Base-by-base conservation (phyloP, 2,329 filamentous ascomycete genomes). In the Tolypocladium tundrense region DNA sequence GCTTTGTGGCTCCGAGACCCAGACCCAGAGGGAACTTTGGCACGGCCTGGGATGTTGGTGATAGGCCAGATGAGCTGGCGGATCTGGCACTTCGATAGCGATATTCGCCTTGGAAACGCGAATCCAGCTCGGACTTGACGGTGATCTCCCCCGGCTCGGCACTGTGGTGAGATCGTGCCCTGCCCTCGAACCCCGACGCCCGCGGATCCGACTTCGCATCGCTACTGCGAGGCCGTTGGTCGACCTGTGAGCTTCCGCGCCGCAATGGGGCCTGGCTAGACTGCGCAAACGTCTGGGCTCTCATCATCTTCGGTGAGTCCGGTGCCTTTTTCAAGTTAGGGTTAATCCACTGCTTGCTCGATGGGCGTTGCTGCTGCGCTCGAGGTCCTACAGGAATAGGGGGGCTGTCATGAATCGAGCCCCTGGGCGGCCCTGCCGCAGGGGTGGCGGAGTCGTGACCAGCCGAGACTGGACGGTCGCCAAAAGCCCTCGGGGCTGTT, bases 291-390 rank as follows among this genome's bases (percentile, higher is more conserved):
- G 75, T 80, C 60, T 79, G 78, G 1, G 79, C 77, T 58, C 80
- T 73, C 63, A 74, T 76, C 37, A 75, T 65, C 60, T 80, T 81
- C 2, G 81, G 80, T 2, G 79, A 82, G 21, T 81, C 79, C 1
- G 79, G 77, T 0, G 71, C 68, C 59, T 79, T 79, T 66, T 78
- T 82, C 5, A 80, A 63, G 35, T 75, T 77, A 4, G 80, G 79
- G 55, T 83, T 83, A 58, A 82, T 79, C 82, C 82, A 85, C 67
- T 84, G 81, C 63, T 82, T 83, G 65, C 80, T 83, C 0, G 79
- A 80, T 19, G 79, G 76, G 8, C 80, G 76, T 59, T 73, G 73
- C 58, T 77, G 78, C 59, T 82, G 80, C 19, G 77, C 77, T 41
- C 81, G 77, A 40, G 81, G 81, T 11, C 80, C 81, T 3, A 79